Percentiles rank a stretch among this genome's conserved stretches.
These are phyloP conservation scores for Boletus reticuloceps DNA, from an alignment of 768 basidiomycete genomes.

Conservation along the genomic window DNA sequence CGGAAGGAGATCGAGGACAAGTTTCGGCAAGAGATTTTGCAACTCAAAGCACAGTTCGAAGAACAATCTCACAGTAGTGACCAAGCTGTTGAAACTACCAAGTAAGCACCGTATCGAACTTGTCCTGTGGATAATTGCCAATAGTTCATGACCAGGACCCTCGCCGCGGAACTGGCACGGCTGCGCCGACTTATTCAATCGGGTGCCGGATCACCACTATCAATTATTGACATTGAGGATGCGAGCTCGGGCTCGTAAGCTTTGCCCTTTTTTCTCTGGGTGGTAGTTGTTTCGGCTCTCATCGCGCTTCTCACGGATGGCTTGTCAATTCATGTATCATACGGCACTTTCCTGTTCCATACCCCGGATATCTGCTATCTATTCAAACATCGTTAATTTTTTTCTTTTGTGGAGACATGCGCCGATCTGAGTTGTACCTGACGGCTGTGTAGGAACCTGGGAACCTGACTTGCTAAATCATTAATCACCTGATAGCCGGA, in stretches of 20 bases:
- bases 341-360: constrained; percentile 25
- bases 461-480: no score
- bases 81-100: constrained; percentile 57
- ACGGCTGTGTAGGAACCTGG: no score
- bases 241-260: constrained; percentile 13
- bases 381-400: constrained; percentile 9
- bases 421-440: no score
- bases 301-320: constrained; percentile 17
- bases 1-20: constrained; percentile 57
- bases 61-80: constrained; percentile 54
- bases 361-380: constrained; percentile 21
- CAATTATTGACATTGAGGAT: constrained; percentile 9
- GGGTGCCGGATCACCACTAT: constrained; percentile 37
- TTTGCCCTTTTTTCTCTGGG: neutral
- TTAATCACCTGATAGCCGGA: no score
- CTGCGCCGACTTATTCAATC: constrained; percentile 72
- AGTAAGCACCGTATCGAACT: constrained; percentile 38
- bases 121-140: neutral
- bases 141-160: constrained; percentile 36
- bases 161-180: constrained; percentile 64
- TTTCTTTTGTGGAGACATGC: neutral
- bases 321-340: constrained; percentile 32
- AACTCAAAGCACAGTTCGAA: constrained; percentile 52
- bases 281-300: constrained; percentile 5
- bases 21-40: constrained; percentile 56